Conservation (phyloP, 2,329 filamentous ascomycete genomes). For the Colletotrichum tropicale region DNA sequence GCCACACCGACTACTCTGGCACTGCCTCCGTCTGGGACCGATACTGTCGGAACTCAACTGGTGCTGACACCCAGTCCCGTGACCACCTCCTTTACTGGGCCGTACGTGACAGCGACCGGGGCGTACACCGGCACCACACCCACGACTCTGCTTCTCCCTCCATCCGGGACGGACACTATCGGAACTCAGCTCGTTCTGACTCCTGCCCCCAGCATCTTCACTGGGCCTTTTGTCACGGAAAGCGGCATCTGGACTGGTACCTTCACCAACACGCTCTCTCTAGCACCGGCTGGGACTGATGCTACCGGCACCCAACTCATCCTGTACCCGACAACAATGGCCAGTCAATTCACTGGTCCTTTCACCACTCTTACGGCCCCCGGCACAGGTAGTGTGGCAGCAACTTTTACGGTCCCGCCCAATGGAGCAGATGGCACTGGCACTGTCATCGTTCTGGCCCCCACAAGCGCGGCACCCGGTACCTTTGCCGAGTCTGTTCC, state of each 20-base stretch:
- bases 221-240: background rate
- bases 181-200: background rate
- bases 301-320: background rate
- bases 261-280: background rate
- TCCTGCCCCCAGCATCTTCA: background rate
- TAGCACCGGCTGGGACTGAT: background rate
- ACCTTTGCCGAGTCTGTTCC: background rate
- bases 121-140: background rate
- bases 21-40: background rate
- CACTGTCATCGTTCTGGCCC: background rate
- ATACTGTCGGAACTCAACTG: background rate
- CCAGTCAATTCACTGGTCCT: background rate
- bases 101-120: background rate
- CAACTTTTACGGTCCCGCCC: background rate
- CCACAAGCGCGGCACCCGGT: background rate
- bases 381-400: background rate
- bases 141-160: background rate
- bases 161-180: background rate
- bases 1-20: background rate
- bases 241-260: background rate
- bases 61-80: background rate
- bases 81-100: background rate
- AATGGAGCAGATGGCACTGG: background rate
- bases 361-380: background rate
- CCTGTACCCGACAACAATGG: background rate